Percentiles rank a stretch among this genome's conserved stretches.
These are phyloP conservation scores for Colletotrichum acutatum DNA, from an alignment of 2,329 filamentous ascomycete genomes.

Conservation along the genomic window DNA sequence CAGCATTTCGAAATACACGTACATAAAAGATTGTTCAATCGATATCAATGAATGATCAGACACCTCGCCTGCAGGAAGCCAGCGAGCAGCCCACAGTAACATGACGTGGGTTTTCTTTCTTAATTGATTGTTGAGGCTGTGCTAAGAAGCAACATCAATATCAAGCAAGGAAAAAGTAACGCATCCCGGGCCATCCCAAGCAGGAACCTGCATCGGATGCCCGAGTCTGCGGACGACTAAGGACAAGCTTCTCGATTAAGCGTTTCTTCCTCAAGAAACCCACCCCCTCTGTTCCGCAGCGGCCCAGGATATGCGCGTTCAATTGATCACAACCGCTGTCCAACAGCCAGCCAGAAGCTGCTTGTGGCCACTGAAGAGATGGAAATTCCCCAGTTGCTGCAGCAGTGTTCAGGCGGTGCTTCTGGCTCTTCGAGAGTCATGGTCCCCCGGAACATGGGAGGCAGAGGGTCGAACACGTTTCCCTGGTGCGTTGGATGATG, in stretches of 20 bases:
- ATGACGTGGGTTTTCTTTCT: not conserved
- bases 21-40: not conserved
- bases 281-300: conserved; percentile 1
- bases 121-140: conserved; percentile 30
- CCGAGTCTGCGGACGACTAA: conserved; percentile 19
- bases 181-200: conserved; percentile 12
- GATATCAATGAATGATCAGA: not conserved
- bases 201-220: conserved; percentile 12
- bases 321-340: not conserved
- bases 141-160: conserved; percentile 6
- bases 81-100: conserved; percentile 3
- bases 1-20: not conserved
- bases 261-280: conserved; percentile 3
- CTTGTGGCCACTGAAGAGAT: not conserved
- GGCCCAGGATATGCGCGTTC: conserved; percentile 11
- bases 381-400: not conserved
- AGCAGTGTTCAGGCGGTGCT: conserved; percentile 3
- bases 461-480: conserved; percentile 4
- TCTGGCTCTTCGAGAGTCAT: not conserved
- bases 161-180: conserved; percentile 9
- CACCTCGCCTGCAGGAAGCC: not conserved
- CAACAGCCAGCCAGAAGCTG: not conserved
- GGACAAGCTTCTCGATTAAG: conserved; percentile 33
- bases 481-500: conserved; percentile 11
- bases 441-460: not conserved